Evolutionary conservation across 75 land plant genomes (phyloP).

Genomic region (Picea sitchensis): DNA sequence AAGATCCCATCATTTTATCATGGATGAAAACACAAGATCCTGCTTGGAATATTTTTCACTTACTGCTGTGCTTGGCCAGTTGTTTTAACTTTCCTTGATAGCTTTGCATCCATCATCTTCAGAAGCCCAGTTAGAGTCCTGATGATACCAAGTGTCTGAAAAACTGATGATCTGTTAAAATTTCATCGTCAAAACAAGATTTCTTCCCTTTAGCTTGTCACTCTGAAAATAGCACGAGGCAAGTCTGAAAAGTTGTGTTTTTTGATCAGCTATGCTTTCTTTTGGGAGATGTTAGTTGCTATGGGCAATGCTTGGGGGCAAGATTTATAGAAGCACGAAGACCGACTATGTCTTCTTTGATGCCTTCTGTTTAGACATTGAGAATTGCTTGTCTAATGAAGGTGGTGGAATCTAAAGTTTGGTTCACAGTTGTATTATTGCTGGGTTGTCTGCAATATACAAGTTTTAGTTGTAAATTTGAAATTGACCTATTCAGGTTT

Average conservation of each 20-base stretch:
- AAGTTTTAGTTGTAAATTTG: neutral
- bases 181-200: too few species aligned
- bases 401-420: conserved; percentile 1
- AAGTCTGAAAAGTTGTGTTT: too few species aligned
- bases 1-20: too few species aligned
- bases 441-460: neutral
- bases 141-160: neutral
- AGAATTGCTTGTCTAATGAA: neutral
- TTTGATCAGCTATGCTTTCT: too few species aligned
- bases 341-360: too few species aligned
- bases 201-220: too few species aligned
- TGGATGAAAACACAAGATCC: neutral
- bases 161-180: neutral
- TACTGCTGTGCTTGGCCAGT: neutral
- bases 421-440: neutral
- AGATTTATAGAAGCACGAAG: too few species aligned
- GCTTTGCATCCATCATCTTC: conserved; percentile 1
- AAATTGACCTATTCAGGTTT: neutral
- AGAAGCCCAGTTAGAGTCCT: neutral
- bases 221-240: too few species aligned
- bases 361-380: too few species aligned
- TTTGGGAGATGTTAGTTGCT: too few species aligned
- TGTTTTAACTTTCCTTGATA: conserved; percentile 5
- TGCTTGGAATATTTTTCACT: neutral
- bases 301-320: too few species aligned